phyloP scores from a whole-genome alignment of 23 red algal species.

The Pyropia haitanensis region DNA sequence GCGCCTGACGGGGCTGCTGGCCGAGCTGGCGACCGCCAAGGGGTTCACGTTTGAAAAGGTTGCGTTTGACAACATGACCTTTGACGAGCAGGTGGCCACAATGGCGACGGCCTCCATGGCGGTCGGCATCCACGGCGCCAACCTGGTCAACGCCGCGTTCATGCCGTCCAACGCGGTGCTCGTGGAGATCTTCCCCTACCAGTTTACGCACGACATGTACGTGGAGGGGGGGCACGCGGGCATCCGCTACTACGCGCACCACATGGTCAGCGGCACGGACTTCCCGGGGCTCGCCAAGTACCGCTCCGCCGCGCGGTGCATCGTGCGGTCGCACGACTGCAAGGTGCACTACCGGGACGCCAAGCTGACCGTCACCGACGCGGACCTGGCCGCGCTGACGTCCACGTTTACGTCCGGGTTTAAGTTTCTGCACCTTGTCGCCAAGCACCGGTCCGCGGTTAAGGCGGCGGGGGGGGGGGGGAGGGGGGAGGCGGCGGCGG shows the following conservation, averaged over 20 bases:
- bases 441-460: too few species aligned
- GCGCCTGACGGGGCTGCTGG: slow-evolving; percentile 27
- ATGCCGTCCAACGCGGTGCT: slow-evolving; percentile 69
- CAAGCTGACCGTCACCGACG: slow-evolving; percentile 24
- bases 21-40: slow-evolving; percentile 13
- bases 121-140: slow-evolving; percentile 82
- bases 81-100: slow-evolving; percentile 40
- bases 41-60: slow-evolving; percentile 43
- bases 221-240: slow-evolving; percentile 68
- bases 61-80: slow-evolving; percentile 38
- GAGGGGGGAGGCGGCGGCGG: too few species aligned
- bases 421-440: too few species aligned
- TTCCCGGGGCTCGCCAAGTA: slow-evolving; percentile 25
- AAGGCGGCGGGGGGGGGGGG: too few species aligned
- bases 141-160: slow-evolving; percentile 80
- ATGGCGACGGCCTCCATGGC: slow-evolving; percentile 49
- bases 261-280: slow-evolving; percentile 36
- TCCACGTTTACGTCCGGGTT: background rate
- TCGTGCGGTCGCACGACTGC: slow-evolving; percentile 34
- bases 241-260: slow-evolving; percentile 53
- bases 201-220: slow-evolving; percentile 84
- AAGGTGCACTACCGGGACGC: slow-evolving; percentile 65
- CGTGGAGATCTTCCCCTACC: slow-evolving; percentile 72
- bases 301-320: slow-evolving; percentile 31
- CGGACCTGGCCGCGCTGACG: slow-evolving; percentile 33